phyloP scores from a whole-genome alignment of 495 filamentous ascomycete genomes.

The Aspergillus conjunctus region DNA sequence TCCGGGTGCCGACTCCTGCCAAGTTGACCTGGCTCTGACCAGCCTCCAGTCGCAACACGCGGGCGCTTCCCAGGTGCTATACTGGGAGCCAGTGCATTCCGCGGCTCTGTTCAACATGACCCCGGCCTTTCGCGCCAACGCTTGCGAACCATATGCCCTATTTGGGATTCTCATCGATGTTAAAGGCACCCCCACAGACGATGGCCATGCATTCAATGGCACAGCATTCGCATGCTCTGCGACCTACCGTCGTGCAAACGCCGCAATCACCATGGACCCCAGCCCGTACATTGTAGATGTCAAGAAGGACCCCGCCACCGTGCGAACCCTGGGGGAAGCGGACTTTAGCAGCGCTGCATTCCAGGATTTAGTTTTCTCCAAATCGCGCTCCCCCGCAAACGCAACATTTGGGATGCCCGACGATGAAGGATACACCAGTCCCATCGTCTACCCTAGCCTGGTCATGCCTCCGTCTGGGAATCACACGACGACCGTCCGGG shows the following conservation, averaged over 20 bases:
- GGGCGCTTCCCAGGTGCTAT: conserved; percentile 12
- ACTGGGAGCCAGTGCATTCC: conserved; percentile 28
- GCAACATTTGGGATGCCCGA: not conserved
- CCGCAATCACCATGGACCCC: conserved; percentile 17
- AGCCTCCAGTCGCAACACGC: conserved; percentile 2
- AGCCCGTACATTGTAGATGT: conserved; percentile 15
- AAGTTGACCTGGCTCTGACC: conserved; percentile 17
- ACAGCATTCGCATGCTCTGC: conserved; percentile 23
- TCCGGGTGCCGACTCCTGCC: conserved; percentile 5
- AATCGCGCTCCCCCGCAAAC: not conserved
- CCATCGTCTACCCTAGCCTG: not conserved
- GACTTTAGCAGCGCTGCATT: conserved; percentile 13
- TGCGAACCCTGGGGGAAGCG: not conserved
- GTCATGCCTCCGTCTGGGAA: not conserved
- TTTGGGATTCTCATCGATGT: conserved; percentile 24
- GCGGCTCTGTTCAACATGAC: not conserved
- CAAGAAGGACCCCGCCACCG: not conserved
- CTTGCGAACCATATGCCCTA: conserved; percentile 16
- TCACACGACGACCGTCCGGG: not conserved
- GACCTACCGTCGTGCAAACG: conserved; percentile 19
- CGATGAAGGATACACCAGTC: not conserved
- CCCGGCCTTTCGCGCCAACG: conserved; percentile 15
- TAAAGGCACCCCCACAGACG: not conserved
- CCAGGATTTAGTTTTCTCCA: conserved; percentile 8
- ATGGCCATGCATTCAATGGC: conserved; percentile 12